Percentiles rank a stretch among this genome's conserved stretches.
These are phyloP conservation scores for Croton laevigatus DNA, from an alignment of 441 rosid species.

Conservation along the genomic window DNA sequence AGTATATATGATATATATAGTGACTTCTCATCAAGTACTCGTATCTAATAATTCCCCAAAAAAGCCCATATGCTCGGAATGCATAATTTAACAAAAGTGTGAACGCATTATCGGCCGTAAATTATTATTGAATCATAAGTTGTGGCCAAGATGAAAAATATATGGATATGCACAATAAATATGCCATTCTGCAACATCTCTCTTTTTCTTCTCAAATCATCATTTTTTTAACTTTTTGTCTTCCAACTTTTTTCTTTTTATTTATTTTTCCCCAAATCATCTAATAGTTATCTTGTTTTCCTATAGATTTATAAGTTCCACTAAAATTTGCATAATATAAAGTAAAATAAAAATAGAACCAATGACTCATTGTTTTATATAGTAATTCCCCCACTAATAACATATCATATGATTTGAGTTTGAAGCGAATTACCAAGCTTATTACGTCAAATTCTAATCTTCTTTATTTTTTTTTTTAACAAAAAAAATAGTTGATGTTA, in stretches of 20 bases:
- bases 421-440: too few species aligned
- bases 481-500: too few species aligned
- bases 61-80: constrained; percentile 12
- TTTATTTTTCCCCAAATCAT: background rate
- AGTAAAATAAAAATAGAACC: too few species aligned
- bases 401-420: too few species aligned
- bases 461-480: too few species aligned
- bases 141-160: background rate
- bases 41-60: background rate
- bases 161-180: too few species aligned
- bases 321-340: too few species aligned
- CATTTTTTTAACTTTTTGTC: background rate
- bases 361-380: too few species aligned
- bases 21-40: background rate
- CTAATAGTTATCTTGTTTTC: background rate
- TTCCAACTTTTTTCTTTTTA: background rate
- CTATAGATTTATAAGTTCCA: too few species aligned
- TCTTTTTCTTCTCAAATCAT: background rate
- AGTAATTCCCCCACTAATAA: too few species aligned
- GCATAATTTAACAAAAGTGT: background rate
- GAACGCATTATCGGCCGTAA: constrained; percentile 15
- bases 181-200: background rate
- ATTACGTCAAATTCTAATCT: too few species aligned
- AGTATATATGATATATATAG: background rate
- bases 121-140: background rate